Evolutionary conservation across 352 stramenopile species (phyloP).

Genomic region (Pythium guiyangense): DNA sequence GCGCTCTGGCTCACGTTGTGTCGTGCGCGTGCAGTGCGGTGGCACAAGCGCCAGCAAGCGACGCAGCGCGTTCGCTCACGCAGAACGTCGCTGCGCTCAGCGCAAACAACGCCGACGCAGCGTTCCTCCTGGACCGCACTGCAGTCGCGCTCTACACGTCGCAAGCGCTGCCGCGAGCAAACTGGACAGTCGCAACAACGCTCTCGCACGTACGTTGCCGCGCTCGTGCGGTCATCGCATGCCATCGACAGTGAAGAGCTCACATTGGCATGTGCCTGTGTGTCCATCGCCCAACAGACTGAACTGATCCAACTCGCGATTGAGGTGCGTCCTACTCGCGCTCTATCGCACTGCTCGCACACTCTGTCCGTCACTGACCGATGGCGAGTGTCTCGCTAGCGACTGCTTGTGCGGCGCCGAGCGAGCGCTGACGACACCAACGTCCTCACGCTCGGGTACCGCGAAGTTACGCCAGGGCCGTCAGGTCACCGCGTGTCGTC

Average conservation of each 20-base stretch:
- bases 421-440: constrained; percentile 45
- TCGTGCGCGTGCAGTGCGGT: constrained; percentile 13
- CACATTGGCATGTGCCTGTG: neutral
- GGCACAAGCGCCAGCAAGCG: constrained; percentile 3
- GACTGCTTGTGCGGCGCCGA: constrained; percentile 36
- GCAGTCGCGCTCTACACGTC: constrained; percentile 21
- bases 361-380: too few relatives aligned
- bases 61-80: constrained; percentile 7
- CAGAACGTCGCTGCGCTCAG: constrained; percentile 9
- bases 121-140: constrained; percentile 33
- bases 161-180: constrained; percentile 20
- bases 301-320: constrained; percentile 51
- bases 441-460: constrained; percentile 66
- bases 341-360: too few relatives aligned
- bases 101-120: constrained; percentile 11
- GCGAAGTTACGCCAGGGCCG: constrained; percentile 34
- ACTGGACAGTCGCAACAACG: constrained; percentile 26
- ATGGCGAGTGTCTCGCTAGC: constrained; percentile 10
- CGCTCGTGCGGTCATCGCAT: too few relatives aligned
- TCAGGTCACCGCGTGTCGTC: constrained; percentile 45
- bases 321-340: constrained; percentile 21
- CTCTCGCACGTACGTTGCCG: constrained; percentile 33
- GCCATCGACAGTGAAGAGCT: too few relatives aligned
- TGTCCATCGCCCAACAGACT: too few relatives aligned
- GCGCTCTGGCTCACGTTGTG: too few relatives aligned